Percentiles rank a stretch among this genome's conserved stretches.
phyloP scores from a whole-genome alignment of 2,329 filamentous ascomycete genomes.

The Calonectria pseudoturangicola region DNA sequence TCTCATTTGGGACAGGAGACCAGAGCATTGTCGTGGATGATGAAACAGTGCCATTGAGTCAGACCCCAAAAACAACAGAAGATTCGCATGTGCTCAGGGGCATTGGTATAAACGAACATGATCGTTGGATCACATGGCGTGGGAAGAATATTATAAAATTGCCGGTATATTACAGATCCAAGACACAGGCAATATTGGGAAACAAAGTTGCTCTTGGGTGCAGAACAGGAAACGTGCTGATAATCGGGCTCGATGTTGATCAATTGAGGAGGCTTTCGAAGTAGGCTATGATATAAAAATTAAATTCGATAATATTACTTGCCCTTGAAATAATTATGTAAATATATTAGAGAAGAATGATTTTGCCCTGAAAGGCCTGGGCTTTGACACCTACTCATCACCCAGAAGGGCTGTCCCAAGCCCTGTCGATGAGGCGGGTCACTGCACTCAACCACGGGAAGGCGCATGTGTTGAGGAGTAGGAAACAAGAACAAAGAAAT shows the following conservation, averaged over 20 bases:
- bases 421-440: not conserved
- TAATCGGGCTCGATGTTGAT: not conserved
- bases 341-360: no score
- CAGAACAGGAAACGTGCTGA: not conserved
- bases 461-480: constrained; percentile 1
- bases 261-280: not conserved
- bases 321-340: no score
- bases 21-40: not conserved
- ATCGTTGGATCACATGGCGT: not conserved
- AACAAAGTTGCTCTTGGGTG: not conserved
- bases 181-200: not conserved
- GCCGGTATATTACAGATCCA: not conserved
- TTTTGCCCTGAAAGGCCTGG: not conserved
- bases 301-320: not conserved
- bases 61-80: not conserved
- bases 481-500: not conserved
- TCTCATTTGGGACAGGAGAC: not conserved
- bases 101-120: not conserved
- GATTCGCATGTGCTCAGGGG: not conserved
- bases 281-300: not conserved
- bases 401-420: not conserved
- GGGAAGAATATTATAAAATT: not conserved
- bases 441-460: constrained; percentile 8
- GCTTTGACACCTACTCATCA: not conserved
- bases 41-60: not conserved